Percentiles rank a stretch among this genome's conserved stretches.
Conservation (phyloP, 169 alveolate species). For the Cryptosporidium parvum region DNA sequence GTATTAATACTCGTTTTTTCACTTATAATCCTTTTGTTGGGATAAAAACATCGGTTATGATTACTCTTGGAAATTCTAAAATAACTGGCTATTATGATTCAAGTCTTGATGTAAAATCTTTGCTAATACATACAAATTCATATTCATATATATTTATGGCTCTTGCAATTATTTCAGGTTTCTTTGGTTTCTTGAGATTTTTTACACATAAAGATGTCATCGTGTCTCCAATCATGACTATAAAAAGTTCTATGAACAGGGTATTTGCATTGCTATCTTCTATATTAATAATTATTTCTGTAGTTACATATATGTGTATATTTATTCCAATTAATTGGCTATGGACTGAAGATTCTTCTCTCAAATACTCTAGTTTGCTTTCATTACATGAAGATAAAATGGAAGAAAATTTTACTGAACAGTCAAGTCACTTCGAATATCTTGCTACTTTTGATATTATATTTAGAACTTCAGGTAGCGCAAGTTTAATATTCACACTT, state of each 20-base stretch:
- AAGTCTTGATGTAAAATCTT: constrained; percentile 21
- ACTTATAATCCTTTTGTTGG: constrained; percentile 59
- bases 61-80: not conserved
- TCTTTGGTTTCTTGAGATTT: constrained; percentile 27
- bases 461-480: constrained; percentile 40
- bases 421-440: constrained; percentile 9
- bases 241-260: constrained; percentile 44
- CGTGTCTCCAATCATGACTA: constrained; percentile 26
- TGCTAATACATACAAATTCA: constrained; percentile 33
- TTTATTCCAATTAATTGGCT: constrained; percentile 51
- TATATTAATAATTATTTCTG: constrained; percentile 16
- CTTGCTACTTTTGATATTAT: constrained; percentile 3
- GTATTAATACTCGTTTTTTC: constrained; percentile 30
- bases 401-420: constrained; percentile 5
- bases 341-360: constrained; percentile 31
- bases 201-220: constrained; percentile 56
- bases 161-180: constrained; percentile 10
- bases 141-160: constrained; percentile 46
- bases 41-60: constrained; percentile 12
- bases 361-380: not conserved
- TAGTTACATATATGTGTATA: not conserved
- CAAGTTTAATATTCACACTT: constrained; percentile 25
- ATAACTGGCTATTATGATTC: constrained; percentile 54
- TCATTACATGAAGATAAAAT: not conserved
- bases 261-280: constrained; percentile 42